These are phyloP conservation scores for Cladosporium sp. DNA, from an alignment of 2,329 filamentous ascomycete species.

Conservation along the genomic window DNA sequence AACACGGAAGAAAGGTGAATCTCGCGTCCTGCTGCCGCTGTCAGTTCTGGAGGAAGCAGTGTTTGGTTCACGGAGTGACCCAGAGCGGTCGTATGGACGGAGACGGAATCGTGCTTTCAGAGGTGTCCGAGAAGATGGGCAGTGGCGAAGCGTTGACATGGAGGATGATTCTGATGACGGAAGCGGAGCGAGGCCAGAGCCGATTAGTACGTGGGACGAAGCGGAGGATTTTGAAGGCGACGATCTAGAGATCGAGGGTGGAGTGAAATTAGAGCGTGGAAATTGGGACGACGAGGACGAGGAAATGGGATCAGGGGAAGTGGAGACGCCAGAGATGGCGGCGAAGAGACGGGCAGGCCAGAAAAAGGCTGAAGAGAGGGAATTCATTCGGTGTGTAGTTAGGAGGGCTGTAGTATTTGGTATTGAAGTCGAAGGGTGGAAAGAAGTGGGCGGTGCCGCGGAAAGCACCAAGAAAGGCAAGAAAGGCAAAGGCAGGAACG, in stretches of 20 bases:
- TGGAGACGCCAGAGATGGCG: constrained; percentile 54
- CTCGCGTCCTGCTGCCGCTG: constrained; percentile 51
- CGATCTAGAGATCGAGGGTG: constrained; percentile 8
- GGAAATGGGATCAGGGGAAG: constrained; percentile 34
- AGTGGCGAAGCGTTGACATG: constrained; percentile 50
- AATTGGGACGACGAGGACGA: constrained; percentile 30
- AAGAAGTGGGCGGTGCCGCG: constrained; percentile 21
- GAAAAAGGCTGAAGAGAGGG: constrained; percentile 50
- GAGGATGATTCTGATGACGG: constrained; percentile 37
- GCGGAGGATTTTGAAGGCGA: constrained; percentile 16
- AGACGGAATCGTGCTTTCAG: constrained; percentile 49
- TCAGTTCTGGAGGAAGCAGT: constrained; percentile 52
- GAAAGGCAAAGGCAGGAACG: constrained; percentile 15
- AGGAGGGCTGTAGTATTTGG: constrained; percentile 61
- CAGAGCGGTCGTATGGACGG: constrained; percentile 47
- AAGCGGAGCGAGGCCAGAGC: constrained; percentile 15
- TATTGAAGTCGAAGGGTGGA: constrained; percentile 37
- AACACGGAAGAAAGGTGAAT: constrained; percentile 50
- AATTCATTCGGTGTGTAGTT: constrained; percentile 64
- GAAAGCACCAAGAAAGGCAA: constrained; percentile 26
- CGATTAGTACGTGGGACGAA: constrained; percentile 12
- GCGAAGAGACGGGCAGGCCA: constrained; percentile 53
- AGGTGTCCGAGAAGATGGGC: constrained; percentile 40
- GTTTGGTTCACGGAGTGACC: constrained; percentile 50
- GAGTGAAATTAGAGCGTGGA: not conserved